Evolutionary conservation across 1,284 basidiomycete species (phyloP).

Genomic region (Cyathus olla): DNA sequence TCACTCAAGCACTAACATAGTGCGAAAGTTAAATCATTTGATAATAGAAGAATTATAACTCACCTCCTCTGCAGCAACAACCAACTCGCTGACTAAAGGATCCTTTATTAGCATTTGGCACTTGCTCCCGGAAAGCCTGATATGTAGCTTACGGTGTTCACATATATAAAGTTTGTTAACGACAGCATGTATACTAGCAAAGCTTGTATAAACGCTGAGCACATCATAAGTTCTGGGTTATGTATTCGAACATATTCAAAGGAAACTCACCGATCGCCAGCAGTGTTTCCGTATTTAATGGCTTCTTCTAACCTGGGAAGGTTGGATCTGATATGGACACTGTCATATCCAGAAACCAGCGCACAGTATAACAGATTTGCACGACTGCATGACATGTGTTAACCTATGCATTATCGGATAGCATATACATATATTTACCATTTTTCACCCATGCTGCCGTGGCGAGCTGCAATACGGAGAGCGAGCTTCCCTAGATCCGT

Average conservation of each 20-base stretch:
- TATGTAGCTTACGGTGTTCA: constrained; percentile 63
- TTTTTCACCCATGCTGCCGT: constrained; percentile 74
- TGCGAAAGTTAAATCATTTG: not conserved
- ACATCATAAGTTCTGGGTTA: not conserved
- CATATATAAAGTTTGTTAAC: constrained; percentile 69
- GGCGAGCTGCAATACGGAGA: constrained; percentile 69
- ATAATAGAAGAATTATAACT: constrained; percentile 8
- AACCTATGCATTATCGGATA: no score
- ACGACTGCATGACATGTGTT: constrained; percentile 50
- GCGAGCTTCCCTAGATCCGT: constrained; percentile 75
- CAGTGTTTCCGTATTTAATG: constrained; percentile 71
- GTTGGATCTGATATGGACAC: constrained; percentile 70
- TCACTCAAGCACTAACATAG: constrained; percentile 61
- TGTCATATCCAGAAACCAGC: constrained; percentile 76
- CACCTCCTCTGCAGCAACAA: constrained; percentile 73
- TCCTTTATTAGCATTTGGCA: not conserved
- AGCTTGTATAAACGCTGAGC: constrained; percentile 67
- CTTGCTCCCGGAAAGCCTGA: not conserved
- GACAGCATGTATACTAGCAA: constrained; percentile 65
- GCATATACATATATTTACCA: constrained; percentile 52
- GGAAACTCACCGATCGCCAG: constrained; percentile 69
- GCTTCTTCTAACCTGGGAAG: constrained; percentile 71
- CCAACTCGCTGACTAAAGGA: constrained; percentile 64
- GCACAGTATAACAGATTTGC: constrained; percentile 69
- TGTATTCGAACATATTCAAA: constrained; percentile 1